Percentiles rank a stretch among this genome's conserved stretches.
Evolutionary conservation across 148 eudicot species (phyloP).

Genomic region (Silene uniflora): DNA sequence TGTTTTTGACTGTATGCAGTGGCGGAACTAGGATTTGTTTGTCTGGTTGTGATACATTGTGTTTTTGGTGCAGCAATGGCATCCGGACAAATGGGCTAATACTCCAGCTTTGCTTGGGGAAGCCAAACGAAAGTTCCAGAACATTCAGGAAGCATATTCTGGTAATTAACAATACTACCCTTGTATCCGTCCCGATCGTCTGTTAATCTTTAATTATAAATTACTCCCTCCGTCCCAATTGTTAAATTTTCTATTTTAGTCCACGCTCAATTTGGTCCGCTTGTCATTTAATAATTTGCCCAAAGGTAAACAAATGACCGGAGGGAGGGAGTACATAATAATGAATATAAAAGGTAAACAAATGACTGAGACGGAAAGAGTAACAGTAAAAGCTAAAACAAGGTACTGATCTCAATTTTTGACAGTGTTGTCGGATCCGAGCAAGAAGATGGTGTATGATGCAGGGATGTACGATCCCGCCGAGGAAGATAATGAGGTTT

Average conservation of each 20-base stretch:
- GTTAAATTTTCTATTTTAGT: too few relatives aligned
- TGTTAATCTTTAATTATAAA: too few relatives aligned
- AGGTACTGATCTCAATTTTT: neutral
- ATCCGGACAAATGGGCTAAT: slow-evolving; percentile 73
- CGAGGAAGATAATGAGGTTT: slow-evolving; percentile 67
- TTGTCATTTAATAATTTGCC: too few relatives aligned
- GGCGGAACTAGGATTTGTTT: neutral
- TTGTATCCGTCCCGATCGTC: too few relatives aligned
- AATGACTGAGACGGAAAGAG: too few relatives aligned
- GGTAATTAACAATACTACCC: slow-evolving; percentile 30
- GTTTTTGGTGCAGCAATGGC: slow-evolving; percentile 64
- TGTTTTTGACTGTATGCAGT: too few relatives aligned
- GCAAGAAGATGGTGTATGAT: slow-evolving; percentile 64
- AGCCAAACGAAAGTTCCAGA: slow-evolving; percentile 79
- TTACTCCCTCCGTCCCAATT: too few relatives aligned
- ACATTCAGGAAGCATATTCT: slow-evolving; percentile 87
- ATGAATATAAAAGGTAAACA: too few relatives aligned
- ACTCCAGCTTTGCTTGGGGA: slow-evolving; percentile 48
- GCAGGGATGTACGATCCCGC: slow-evolving; percentile 60
- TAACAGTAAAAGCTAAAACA: neutral
- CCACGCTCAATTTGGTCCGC: too few relatives aligned
- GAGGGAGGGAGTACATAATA: too few relatives aligned
- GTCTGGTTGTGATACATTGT: too few relatives aligned
- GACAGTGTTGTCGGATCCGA: slow-evolving; percentile 67
- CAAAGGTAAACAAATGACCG: too few relatives aligned